A percentile compares a stretch with the other conserved stretches of the same genome.
These are phyloP conservation scores for Chaetomiaceae sp. DNA, from an alignment of 2,329 filamentous ascomycete species.

Conservation along the genomic window DNA sequence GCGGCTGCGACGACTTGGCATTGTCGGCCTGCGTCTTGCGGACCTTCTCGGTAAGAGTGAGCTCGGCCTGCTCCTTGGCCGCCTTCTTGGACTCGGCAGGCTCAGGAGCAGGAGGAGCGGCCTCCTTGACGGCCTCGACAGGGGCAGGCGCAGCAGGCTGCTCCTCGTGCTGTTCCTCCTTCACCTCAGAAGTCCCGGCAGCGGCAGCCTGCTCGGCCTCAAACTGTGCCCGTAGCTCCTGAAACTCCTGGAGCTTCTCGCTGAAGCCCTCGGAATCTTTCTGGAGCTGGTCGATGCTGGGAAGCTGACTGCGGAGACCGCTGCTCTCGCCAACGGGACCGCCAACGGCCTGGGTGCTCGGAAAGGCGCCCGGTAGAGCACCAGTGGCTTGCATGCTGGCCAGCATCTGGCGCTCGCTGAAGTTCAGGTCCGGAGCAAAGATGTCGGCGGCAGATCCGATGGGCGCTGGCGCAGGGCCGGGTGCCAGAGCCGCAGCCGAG, in stretches of 20 bases:
- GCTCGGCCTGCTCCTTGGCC: constrained; percentile 26
- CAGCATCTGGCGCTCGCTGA: constrained; percentile 50
- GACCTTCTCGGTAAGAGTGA: constrained; percentile 79
- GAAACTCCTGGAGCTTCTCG: constrained; percentile 78
- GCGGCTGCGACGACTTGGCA: constrained; percentile 58
- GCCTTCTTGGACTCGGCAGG: constrained; percentile 7
- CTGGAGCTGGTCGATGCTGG: constrained; percentile 46
- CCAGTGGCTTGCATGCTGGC: constrained; percentile 37
- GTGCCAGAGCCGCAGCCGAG: constrained; percentile 40
- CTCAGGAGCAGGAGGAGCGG: not conserved
- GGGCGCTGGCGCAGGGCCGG: constrained; percentile 38
- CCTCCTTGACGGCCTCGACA: constrained; percentile 19
- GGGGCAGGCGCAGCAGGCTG: constrained; percentile 11
- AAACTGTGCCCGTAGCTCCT: constrained; percentile 69
- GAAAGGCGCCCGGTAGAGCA: constrained; percentile 31
- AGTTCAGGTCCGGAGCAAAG: constrained; percentile 64
- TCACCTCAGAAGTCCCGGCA: constrained; percentile 21
- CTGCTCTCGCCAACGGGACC: constrained; percentile 35
- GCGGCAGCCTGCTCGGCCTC: constrained; percentile 48
- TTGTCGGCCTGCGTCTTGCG: constrained; percentile 63
- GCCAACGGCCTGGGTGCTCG: constrained; percentile 36
- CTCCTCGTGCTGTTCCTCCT: constrained; percentile 16
- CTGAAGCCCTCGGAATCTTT: constrained; percentile 56
- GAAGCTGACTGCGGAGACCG: constrained; percentile 44
- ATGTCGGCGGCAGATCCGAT: constrained; percentile 46